Conservation (phyloP, 2,329 filamentous ascomycete species). For the Achaetomium macrosporum region DNA sequence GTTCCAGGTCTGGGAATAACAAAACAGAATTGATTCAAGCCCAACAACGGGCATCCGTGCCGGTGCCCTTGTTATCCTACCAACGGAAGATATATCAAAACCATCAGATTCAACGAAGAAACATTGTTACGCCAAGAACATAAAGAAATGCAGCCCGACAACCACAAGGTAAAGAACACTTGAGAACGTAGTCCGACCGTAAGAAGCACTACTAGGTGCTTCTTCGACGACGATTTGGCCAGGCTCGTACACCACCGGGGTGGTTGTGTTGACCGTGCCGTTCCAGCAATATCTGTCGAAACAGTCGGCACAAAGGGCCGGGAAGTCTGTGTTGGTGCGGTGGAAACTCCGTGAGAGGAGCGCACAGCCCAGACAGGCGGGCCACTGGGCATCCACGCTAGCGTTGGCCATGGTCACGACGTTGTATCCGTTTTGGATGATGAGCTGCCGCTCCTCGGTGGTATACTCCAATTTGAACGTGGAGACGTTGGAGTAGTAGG, state of each 20-base stretch:
- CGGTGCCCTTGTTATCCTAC: too few relatives aligned
- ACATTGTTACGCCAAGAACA: too few relatives aligned
- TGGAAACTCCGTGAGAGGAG: constrained; percentile 70
- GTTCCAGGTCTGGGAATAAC: too few relatives aligned
- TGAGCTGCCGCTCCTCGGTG: constrained; percentile 61
- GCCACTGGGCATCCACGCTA: constrained; percentile 68
- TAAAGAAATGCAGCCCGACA: too few relatives aligned
- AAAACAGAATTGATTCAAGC: too few relatives aligned
- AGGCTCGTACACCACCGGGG: constrained; percentile 10
- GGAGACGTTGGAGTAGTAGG: constrained; percentile 67
- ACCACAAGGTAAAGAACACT: too few relatives aligned
- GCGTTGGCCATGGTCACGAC: constrained; percentile 76
- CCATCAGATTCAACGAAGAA: too few relatives aligned
- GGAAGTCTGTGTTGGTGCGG: constrained; percentile 62
- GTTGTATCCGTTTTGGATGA: constrained; percentile 82
- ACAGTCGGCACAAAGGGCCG: constrained; percentile 67
- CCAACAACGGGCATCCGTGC: too few relatives aligned
- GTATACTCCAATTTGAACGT: constrained; percentile 67
- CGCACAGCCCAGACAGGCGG: constrained; percentile 79
- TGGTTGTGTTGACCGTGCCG: constrained; percentile 49
- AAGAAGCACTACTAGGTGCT: background rate
- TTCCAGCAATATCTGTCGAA: constrained; percentile 89
- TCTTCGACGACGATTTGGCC: background rate
- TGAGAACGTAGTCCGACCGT: too few relatives aligned
- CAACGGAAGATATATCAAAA: too few relatives aligned